Evolutionary conservation across 345 rosid genomes (phyloP).

Genomic region (Rhizophora apiculata): DNA sequence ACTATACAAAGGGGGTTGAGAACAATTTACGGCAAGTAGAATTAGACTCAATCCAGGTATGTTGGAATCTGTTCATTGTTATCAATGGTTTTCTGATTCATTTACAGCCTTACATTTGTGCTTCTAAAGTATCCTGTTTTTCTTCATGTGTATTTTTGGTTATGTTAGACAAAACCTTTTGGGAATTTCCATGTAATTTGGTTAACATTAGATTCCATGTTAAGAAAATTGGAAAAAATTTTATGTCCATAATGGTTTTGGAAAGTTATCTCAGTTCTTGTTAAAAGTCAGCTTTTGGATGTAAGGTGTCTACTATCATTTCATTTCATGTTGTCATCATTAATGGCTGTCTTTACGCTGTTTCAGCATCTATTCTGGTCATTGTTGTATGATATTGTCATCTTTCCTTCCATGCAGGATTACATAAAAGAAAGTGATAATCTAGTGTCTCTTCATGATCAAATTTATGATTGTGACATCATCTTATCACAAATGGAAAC

Average conservation of each 20-base stretch:
- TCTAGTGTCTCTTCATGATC: conserved; percentile 92
- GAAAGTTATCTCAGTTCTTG: too few relatives aligned
- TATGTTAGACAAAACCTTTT: too few relatives aligned
- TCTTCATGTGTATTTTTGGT: too few relatives aligned
- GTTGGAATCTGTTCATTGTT: background rate
- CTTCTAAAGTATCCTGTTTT: too few relatives aligned
- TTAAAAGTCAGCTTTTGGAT: too few relatives aligned
- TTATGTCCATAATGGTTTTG: too few relatives aligned
- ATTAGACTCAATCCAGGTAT: conserved; percentile 89
- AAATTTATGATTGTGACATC: conserved; percentile 88
- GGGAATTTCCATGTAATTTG: too few relatives aligned
- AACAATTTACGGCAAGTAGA: conserved; percentile 88
- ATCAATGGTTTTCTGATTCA: background rate
- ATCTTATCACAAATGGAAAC: conserved; percentile 97
- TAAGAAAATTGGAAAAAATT: too few relatives aligned
- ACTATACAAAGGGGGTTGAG: conserved; percentile 90
- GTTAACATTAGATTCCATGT: too few relatives aligned
- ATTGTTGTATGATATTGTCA: conserved; percentile 1
- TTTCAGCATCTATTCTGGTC: background rate
- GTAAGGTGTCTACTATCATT: too few relatives aligned
- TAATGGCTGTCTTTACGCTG: background rate
- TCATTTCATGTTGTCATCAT: background rate
- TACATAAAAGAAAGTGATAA: conserved; percentile 97
- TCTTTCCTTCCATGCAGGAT: conserved; percentile 50
- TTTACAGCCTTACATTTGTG: background rate